Percentiles rank a stretch among this genome's conserved stretches.
Evolutionary conservation across 352 stramenopile species (phyloP).

Genomic region (Globisporangium mamillatum): DNA sequence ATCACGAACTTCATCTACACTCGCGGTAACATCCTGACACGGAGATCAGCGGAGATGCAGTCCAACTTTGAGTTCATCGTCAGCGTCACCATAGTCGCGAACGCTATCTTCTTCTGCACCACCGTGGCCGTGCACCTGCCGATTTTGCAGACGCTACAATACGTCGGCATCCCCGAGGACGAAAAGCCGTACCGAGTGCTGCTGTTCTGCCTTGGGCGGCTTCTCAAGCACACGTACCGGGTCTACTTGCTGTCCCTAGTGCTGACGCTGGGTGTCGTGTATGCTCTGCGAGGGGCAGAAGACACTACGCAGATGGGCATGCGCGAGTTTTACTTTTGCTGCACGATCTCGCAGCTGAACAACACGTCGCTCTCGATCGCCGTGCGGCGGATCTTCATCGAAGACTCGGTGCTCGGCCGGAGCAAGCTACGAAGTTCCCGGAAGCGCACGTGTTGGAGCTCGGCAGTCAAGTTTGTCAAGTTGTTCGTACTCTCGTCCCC

Average conservation of each 20-base stretch:
- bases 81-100: neutral
- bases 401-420: slow-evolving; percentile 1
- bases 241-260: neutral
- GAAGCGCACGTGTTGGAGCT: neutral
- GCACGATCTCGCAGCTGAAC: slow-evolving; percentile 4
- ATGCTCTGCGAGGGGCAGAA: neutral
- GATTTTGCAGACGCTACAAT: slow-evolving; percentile 16
- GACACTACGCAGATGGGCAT: neutral
- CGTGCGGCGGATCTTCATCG: neutral
- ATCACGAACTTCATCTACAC: slow-evolving; percentile 1
- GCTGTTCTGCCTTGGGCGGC: slow-evolving; percentile 10
- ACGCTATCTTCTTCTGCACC: slow-evolving; percentile 16
- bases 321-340: slow-evolving; percentile 10
- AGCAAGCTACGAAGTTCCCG: neutral
- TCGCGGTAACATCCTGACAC: neutral
- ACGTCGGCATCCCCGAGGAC: slow-evolving; percentile 12
- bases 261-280: neutral
- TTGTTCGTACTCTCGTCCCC: neutral
- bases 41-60: neutral
- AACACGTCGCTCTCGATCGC: slow-evolving; percentile 7
- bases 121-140: slow-evolving; percentile 21
- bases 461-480: neutral
- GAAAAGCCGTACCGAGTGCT: neutral
- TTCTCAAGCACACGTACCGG: slow-evolving; percentile 10
- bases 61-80: slow-evolving; percentile 8